These are phyloP conservation scores for Wickerhamomyces subpelliculosus DNA, from an alignment of 805 yeast species.

Conservation along the genomic window DNA sequence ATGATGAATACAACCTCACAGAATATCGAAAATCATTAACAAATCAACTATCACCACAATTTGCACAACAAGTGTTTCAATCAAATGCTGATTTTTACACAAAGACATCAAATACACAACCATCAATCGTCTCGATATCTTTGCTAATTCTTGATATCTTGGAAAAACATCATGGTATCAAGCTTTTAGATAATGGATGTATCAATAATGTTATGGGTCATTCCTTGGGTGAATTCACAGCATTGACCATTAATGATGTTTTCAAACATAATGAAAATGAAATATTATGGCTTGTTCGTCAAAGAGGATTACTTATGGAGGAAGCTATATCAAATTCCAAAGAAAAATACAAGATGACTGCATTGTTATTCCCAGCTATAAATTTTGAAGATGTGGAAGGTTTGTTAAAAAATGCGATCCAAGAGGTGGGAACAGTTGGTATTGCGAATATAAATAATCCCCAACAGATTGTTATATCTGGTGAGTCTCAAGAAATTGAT, in stretches of 20 bases:
- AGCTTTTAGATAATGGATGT: conserved; percentile 13
- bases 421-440: conserved; percentile 13
- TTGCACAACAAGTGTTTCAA: background rate
- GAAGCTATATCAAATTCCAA: conserved; percentile 10
- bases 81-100: background rate
- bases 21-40: background rate
- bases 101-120: conserved; percentile 26
- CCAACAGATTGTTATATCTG: conserved; percentile 36
- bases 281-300: conserved; percentile 21
- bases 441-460: conserved; percentile 37
- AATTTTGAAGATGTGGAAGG: conserved; percentile 18
- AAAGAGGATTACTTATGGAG: conserved; percentile 35
- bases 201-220: conserved; percentile 30
- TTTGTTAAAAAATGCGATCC: background rate
- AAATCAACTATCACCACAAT: conserved; percentile 1
- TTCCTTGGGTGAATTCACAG: conserved; percentile 38
- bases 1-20: background rate
- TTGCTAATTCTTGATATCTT: conserved; percentile 21
- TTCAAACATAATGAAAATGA: conserved; percentile 9
- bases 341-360: conserved; percentile 29
- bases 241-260: conserved; percentile 26
- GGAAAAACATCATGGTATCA: conserved; percentile 12
- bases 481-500: conserved; percentile 18
- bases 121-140: conserved; percentile 17
- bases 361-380: conserved; percentile 24